Conservation (phyloP, 805 yeast species). For the Barnettozyma siamensis region DNA sequence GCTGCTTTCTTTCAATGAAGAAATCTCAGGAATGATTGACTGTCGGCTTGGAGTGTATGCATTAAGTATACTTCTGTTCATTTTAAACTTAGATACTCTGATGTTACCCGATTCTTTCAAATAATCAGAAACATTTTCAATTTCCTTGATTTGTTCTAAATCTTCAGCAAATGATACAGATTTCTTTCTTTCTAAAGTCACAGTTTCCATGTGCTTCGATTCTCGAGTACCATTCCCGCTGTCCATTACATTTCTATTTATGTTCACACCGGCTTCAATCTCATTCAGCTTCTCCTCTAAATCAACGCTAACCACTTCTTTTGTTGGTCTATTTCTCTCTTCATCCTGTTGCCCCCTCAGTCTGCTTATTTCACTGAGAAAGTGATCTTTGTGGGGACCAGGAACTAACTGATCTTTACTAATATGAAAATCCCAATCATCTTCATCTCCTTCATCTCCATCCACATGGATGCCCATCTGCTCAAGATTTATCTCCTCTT, state of each 20-base stretch:
- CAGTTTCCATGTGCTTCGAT: too few relatives aligned
- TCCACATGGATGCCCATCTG: slow-evolving; percentile 29
- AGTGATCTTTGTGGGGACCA: slow-evolving; percentile 15
- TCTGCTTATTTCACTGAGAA: slow-evolving; percentile 18
- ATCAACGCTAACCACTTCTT: background rate
- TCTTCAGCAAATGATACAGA: slow-evolving; percentile 47
- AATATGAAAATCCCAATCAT: slow-evolving; percentile 16
- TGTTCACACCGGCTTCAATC: slow-evolving; percentile 10
- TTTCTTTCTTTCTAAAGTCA: slow-evolving; percentile 32
- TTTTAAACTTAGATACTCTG: slow-evolving; percentile 21
- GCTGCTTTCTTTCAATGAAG: too few relatives aligned
- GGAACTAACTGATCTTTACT: slow-evolving; percentile 17
- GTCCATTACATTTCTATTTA: background rate
- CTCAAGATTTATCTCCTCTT: slow-evolving; percentile 35
- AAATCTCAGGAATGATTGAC: background rate
- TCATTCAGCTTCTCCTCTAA: slow-evolving; percentile 1
- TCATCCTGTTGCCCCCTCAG: slow-evolving; percentile 10
- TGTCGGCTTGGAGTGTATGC: background rate
- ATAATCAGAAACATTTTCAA: slow-evolving; percentile 50
- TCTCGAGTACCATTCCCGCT: too few relatives aligned
- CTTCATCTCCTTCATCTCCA: slow-evolving; percentile 18
- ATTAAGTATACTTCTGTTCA: slow-evolving; percentile 4
- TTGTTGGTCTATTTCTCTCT: slow-evolving; percentile 7
- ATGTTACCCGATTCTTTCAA: slow-evolving; percentile 28
- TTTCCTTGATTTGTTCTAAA: slow-evolving; percentile 48